These are phyloP conservation scores for Candida orba DNA, from an alignment of 805 yeast genomes.

Conservation along the genomic window DNA sequence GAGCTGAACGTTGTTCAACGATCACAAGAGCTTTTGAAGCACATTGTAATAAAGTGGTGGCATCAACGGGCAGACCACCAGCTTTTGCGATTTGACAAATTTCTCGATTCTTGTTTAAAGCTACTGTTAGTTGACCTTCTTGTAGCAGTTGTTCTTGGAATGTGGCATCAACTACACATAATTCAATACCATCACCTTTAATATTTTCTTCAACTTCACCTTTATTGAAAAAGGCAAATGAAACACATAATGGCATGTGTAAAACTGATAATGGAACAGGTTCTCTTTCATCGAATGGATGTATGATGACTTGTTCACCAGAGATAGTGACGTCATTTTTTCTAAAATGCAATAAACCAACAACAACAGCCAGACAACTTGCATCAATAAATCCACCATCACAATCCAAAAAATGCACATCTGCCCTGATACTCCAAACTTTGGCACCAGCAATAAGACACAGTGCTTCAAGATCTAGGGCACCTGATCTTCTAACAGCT, in stretches of 20 bases:
- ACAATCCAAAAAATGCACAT: slow-evolving; percentile 77
- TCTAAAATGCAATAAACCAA: slow-evolving; percentile 74
- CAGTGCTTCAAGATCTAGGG: slow-evolving; percentile 82
- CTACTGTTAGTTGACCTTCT: slow-evolving; percentile 75
- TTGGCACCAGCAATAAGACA: slow-evolving; percentile 88
- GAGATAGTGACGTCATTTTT: slow-evolving; percentile 77
- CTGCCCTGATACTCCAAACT: slow-evolving; percentile 90
- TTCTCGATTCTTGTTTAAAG: slow-evolving; percentile 85
- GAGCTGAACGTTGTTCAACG: slow-evolving; percentile 57
- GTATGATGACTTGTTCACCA: slow-evolving; percentile 60
- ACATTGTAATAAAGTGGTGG: slow-evolving; percentile 58
- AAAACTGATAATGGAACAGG: slow-evolving; percentile 81
- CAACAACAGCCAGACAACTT: slow-evolving; percentile 83
- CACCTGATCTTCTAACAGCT: slow-evolving; percentile 83
- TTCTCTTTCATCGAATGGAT: slow-evolving; percentile 68
- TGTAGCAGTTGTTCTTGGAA: slow-evolving; percentile 69
- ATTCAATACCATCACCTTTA: slow-evolving; percentile 58
- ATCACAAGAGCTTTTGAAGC: slow-evolving; percentile 56
- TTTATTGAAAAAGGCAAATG: slow-evolving; percentile 81
- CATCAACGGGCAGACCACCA: slow-evolving; percentile 84
- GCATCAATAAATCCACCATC: slow-evolving; percentile 94
- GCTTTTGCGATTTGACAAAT: slow-evolving; percentile 84
- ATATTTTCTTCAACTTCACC: slow-evolving; percentile 56
- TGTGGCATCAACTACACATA: slow-evolving; percentile 68
- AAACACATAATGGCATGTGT: slow-evolving; percentile 85